Evolutionary conservation across 768 basidiomycete genomes (phyloP), one percentile per base, ranked within the genome.

Genomic region (Trichaptum fuscoviolaceum): DNA sequence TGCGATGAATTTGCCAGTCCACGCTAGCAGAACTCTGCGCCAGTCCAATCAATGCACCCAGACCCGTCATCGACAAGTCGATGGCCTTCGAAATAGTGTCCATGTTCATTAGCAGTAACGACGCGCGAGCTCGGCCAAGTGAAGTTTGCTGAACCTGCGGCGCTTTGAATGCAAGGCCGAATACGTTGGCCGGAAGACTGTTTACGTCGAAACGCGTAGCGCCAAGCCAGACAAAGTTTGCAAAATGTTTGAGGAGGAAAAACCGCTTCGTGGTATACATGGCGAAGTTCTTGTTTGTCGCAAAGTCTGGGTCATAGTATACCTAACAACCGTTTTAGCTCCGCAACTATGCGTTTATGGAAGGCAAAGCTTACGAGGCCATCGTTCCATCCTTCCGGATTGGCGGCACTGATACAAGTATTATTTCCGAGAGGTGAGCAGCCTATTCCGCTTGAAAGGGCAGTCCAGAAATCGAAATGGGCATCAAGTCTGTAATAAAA

Each of bases 361-460:
- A 60, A 24, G 7, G 8, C 2, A 35, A 24, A 12, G 24, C 66
- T 23, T 57, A 65, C 67, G 20, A 68, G 57, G 26, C 77, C 69
- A 60, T 80, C 81, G 66, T 75, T 81, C 81, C 81, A 83, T 20
- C 82, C 82, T 58, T 73, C 71, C 0, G 77, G 72, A 66, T 83
- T 82, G 23, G 75, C 65, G 1, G 71, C 74, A 8, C 75, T 77
- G 9, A 75, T 70, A 27, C 81, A 83, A 1, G 72, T 71, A 0
- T 77, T 66, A 63, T 75, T 75, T 34, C 70, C 75, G 35, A 74
- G 64, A 4, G 81, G 80, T 1, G 76, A 70, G 67, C 81, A 83
- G 1, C 81, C 82, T 24, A 81, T 67, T 57, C 70, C 81, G 63
- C 62, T 80, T 34, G 60, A 68, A 12, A 67, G 52, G 6, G 65